phyloP scores from a whole-genome alignment of 495 filamentous ascomycete genomes.

The Clohesyomyces aquaticus region DNA sequence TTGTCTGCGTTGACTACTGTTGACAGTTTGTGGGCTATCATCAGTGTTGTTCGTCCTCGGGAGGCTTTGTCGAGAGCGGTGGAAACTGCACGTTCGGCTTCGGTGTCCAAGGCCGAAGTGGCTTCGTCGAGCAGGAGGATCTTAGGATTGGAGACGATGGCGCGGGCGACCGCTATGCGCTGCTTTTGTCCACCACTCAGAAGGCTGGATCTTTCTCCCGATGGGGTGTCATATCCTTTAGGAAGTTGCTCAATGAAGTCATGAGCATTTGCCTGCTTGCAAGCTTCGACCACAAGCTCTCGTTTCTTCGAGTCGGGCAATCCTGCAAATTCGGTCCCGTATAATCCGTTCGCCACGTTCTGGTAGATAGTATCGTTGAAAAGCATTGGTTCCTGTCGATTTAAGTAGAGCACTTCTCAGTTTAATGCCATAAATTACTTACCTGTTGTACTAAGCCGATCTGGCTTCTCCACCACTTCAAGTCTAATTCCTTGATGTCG shows the following conservation, averaged over 20 bases:
- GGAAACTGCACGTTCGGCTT: conserved; percentile 62
- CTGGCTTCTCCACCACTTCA: conserved; percentile 32
- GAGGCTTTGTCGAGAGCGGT: conserved; percentile 58
- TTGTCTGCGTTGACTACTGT: conserved; percentile 54
- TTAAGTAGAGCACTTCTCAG: neutral
- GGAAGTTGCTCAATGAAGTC: conserved; percentile 62
- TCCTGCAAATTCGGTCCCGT: conserved; percentile 64
- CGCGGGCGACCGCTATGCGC: conserved; percentile 41
- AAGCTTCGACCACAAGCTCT: conserved; percentile 61
- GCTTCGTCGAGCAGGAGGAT: conserved; percentile 43
- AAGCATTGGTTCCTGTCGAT: conserved; percentile 58
- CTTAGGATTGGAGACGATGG: conserved; percentile 38
- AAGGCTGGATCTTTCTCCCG: conserved; percentile 31
- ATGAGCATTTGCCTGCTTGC: conserved; percentile 63
- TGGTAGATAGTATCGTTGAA: conserved; percentile 70
- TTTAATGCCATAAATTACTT: neutral
- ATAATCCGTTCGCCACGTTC: conserved; percentile 67
- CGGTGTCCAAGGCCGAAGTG: conserved; percentile 55
- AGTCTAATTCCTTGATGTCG: conserved; percentile 55
- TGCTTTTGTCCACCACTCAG: conserved; percentile 29
- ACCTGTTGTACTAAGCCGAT: conserved; percentile 36
- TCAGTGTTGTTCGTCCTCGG: conserved; percentile 60
- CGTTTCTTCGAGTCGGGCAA: conserved; percentile 55
- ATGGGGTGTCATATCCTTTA: conserved; percentile 39
- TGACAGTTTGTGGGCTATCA: conserved; percentile 64